Evolutionary conservation across 176 grass and related monocot species (phyloP).

Genomic region (Musa beccarii): DNA sequence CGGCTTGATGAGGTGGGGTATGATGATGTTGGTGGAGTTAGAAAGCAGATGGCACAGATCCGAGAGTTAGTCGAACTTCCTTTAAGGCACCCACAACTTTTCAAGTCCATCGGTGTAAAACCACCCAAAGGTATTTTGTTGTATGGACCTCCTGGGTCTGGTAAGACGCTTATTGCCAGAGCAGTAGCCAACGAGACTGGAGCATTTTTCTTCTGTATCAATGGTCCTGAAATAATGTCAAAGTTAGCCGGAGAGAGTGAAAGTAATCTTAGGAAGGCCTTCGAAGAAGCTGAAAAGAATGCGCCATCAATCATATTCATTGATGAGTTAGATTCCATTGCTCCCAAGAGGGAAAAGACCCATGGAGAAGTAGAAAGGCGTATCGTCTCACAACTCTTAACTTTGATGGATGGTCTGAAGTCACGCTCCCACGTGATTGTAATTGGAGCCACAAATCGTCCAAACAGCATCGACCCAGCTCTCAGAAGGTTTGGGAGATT

Average conservation of each 20-base stretch:
- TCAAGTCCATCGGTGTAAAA: conserved; percentile 61
- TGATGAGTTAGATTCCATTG: conserved; percentile 49
- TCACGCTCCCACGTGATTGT: background rate
- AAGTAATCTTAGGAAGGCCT: conserved; percentile 51
- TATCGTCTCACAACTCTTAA: conserved; percentile 52
- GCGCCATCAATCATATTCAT: conserved; percentile 18
- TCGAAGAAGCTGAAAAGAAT: background rate
- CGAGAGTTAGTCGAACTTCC: conserved; percentile 54
- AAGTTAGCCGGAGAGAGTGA: conserved; percentile 56
- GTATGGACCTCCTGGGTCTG: too few species aligned
- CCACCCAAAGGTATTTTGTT: conserved; percentile 45
- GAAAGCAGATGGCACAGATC: conserved; percentile 51
- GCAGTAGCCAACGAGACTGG: too few species aligned
- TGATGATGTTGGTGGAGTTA: conserved; percentile 49
- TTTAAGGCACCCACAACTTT: conserved; percentile 43
- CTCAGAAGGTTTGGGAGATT: conserved; percentile 23
- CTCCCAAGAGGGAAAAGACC: conserved; percentile 15
- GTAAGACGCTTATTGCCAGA: too few species aligned
- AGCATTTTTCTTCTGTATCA: too few species aligned
- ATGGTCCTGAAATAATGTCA: conserved; percentile 10
- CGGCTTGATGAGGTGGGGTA: conserved; percentile 44
- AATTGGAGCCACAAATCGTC: conserved; percentile 40
- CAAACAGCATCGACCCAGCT: conserved; percentile 59
- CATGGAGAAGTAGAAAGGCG: conserved; percentile 1
- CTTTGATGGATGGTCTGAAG: conserved; percentile 52